Evolutionary conservation across 495 filamentous ascomycete species (phyloP).

Genomic region (Penicillium angulare): DNA sequence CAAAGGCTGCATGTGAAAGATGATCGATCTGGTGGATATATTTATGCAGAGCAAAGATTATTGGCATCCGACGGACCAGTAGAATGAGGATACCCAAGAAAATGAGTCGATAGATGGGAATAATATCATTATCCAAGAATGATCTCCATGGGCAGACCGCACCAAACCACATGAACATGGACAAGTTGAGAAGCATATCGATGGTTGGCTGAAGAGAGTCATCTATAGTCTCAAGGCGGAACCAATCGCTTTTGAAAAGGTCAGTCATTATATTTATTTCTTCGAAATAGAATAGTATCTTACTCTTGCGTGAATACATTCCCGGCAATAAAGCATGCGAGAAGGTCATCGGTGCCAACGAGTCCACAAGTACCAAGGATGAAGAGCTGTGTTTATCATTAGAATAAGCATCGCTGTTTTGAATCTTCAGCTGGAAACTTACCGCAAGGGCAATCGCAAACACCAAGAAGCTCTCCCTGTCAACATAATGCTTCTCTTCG

Average conservation of each 20-base stretch:
- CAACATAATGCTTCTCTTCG: constrained; percentile 77
- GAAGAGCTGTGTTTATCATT: constrained; percentile 53
- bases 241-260: constrained; percentile 73
- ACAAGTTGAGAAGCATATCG: constrained; percentile 81
- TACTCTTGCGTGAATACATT: constrained; percentile 87
- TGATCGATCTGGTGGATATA: constrained; percentile 79
- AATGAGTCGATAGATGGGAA: constrained; percentile 77
- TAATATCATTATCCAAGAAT: constrained; percentile 65
- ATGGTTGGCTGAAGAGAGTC: constrained; percentile 90
- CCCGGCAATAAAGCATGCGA: constrained; percentile 92
- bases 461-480: constrained; percentile 86
- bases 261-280: constrained; percentile 10
- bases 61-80: constrained; percentile 73
- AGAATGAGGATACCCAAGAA: constrained; percentile 78
- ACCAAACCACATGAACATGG: constrained; percentile 90
- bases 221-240: constrained; percentile 81
- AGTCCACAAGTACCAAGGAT: constrained; percentile 84
- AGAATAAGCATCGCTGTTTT: constrained; percentile 7
- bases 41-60: constrained; percentile 70
- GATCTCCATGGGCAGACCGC: constrained; percentile 79
- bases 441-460: constrained; percentile 83
- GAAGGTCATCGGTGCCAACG: constrained; percentile 87
- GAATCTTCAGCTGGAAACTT: constrained; percentile 34
- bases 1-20: constrained; percentile 70
- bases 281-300: constrained; percentile 9